phyloP scores from a whole-genome alignment of 768 basidiomycete species.

The Psilocybe sp. region DNA sequence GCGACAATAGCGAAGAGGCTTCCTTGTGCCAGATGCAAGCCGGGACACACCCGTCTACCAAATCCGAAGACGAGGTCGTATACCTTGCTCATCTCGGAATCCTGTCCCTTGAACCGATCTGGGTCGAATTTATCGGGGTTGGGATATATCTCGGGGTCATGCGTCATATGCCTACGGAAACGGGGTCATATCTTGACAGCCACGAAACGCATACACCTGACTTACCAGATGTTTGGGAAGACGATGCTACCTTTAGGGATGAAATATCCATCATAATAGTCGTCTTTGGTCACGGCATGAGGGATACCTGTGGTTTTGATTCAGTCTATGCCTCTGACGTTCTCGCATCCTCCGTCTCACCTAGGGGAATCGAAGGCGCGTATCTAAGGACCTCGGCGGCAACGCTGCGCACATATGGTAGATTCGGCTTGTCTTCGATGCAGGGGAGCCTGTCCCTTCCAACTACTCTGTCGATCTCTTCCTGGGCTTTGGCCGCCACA shows the following conservation, averaged over 20 bases:
- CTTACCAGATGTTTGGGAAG: conserved; percentile 48
- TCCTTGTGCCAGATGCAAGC: conserved; percentile 30
- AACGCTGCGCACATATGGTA: conserved; percentile 50
- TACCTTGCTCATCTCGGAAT: conserved; percentile 32
- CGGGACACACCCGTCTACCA: conserved; percentile 42
- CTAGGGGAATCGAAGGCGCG: conserved; percentile 40
- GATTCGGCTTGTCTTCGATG: conserved; percentile 35
- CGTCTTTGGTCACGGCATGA: conserved; percentile 17
- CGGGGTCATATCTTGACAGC: neutral
- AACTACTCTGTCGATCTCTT: conserved; percentile 45
- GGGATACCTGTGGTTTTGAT: conserved; percentile 13
- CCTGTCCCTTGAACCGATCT: conserved; percentile 46
- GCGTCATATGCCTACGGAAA: conserved; percentile 41
- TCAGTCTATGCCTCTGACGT: neutral
- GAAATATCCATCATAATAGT: conserved; percentile 20
- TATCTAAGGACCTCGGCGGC: conserved; percentile 46
- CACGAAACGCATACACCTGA: neutral
- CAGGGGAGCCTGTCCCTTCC: conserved; percentile 34
- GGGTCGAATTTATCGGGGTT: conserved; percentile 56
- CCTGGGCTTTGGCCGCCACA: conserved; percentile 48
- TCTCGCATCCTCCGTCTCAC: conserved; percentile 17
- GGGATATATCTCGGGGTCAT: conserved; percentile 50
- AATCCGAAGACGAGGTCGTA: conserved; percentile 37
- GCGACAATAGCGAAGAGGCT: conserved; percentile 27
- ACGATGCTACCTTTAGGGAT: conserved; percentile 44